A percentile compares a stretch with the other conserved stretches of the same genome.
Conservation (phyloP, 2,329 filamentous ascomycete species). For the Calonectria pseudoreteaudii region DNA sequence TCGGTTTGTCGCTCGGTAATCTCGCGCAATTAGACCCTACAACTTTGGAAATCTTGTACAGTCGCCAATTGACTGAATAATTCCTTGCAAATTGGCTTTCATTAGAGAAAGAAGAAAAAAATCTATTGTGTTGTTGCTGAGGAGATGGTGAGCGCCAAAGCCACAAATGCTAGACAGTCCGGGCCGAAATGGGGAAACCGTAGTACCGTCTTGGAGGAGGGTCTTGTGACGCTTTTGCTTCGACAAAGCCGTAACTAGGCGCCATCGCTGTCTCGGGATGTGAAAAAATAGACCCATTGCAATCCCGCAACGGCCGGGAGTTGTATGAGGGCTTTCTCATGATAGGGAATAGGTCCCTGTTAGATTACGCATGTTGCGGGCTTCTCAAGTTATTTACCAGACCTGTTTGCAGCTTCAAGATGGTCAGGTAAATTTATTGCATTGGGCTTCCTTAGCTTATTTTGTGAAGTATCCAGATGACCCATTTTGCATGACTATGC, state of each 20-base stretch:
- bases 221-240: not conserved
- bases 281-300: not conserved
- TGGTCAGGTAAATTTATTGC: not conserved
- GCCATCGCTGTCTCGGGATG: not conserved
- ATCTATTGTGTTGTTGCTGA: not conserved
- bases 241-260: not conserved
- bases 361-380: not conserved
- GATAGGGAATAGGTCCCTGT: not conserved
- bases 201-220: not conserved
- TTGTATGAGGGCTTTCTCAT: not conserved
- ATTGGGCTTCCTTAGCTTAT: not conserved
- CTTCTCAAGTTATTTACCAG: not conserved
- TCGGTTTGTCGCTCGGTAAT: not conserved
- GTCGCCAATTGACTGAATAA: not conserved
- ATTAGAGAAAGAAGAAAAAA: not conserved
- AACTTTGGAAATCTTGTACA: not conserved
- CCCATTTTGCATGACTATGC: not conserved
- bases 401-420: not conserved
- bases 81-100: not conserved
- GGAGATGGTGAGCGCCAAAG: not conserved
- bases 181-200: not conserved
- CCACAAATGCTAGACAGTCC: not conserved
- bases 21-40: not conserved
- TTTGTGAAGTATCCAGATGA: not conserved
- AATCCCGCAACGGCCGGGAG: not conserved